Evolutionary conservation across 129 eudicot species (phyloP).

Genomic region (Arctium lappa): DNA sequence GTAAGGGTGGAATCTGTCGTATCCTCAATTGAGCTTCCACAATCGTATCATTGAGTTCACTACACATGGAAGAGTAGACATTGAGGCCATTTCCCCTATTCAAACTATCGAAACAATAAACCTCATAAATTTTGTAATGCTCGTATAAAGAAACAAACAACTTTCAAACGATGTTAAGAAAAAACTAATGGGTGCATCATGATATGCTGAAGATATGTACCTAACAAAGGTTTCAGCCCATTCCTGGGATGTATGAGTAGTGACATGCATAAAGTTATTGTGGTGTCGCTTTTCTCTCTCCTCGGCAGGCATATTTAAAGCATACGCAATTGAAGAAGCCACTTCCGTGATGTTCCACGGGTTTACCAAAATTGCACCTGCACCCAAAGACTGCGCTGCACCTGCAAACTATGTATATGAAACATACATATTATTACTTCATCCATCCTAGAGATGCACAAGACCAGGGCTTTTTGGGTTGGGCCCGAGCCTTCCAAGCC

Average conservation of each 20-base stretch:
- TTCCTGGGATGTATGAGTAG: constrained; percentile 80
- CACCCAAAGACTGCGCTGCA: constrained; percentile 93
- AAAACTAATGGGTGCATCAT: not conserved
- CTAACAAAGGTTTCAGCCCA: constrained; percentile 92
- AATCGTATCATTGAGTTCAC: constrained; percentile 75
- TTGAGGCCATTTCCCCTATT: not conserved
- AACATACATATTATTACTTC: not conserved
- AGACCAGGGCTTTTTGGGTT: too few species aligned
- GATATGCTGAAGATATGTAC: constrained; percentile 14
- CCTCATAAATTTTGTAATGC: too few species aligned
- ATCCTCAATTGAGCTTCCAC: constrained; percentile 76
- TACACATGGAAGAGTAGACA: constrained; percentile 16
- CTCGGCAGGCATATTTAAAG: constrained; percentile 77
- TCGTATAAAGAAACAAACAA: too few species aligned
- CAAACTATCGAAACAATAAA: not conserved
- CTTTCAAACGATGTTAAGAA: too few species aligned
- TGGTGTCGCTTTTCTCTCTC: constrained; percentile 81
- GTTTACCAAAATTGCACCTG: constrained; percentile 85
- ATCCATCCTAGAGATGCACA: not conserved
- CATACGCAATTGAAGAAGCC: constrained; percentile 77
- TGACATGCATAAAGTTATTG: constrained; percentile 73
- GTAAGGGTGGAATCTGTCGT: constrained; percentile 67
- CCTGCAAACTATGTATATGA: constrained; percentile 70
- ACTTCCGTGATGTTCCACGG: constrained; percentile 89
- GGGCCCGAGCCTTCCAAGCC: too few species aligned